Evolutionary conservation across 129 eudicot genomes (phyloP).

Genomic region (Solidago caesia): DNA sequence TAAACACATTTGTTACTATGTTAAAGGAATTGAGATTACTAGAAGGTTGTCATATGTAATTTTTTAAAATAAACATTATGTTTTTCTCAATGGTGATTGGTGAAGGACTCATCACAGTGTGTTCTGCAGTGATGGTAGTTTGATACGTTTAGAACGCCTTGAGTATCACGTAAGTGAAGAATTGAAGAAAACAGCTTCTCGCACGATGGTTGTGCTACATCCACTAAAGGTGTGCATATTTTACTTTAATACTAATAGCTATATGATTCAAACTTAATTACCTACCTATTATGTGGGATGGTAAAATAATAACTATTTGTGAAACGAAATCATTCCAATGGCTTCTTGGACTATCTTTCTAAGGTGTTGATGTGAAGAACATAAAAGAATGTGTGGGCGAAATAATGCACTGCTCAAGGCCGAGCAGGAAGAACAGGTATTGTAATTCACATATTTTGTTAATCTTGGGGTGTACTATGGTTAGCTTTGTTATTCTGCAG

Average conservation of each 20-base stretch:
- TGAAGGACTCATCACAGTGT: constrained; percentile 12
- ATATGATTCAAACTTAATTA: not conserved
- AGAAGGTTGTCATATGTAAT: constrained; percentile 56
- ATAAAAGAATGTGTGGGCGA: constrained; percentile 65
- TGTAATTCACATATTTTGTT: not conserved
- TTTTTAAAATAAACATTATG: not conserved
- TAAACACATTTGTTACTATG: constrained; percentile 87
- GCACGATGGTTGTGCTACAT: constrained; percentile 82
- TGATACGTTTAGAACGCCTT: constrained; percentile 75
- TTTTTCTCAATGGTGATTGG: not conserved
- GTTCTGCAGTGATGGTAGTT: constrained; percentile 73
- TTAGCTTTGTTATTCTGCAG: constrained; percentile 37
- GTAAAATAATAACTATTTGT: too few relatives aligned
- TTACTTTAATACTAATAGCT: not conserved
- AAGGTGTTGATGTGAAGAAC: constrained; percentile 63
- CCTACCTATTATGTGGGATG: not conserved
- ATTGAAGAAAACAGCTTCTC: constrained; percentile 82
- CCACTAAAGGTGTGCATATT: constrained; percentile 73
- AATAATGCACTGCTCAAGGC: constrained; percentile 66
- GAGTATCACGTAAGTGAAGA: constrained; percentile 94
- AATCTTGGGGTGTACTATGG: not conserved
- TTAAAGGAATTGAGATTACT: constrained; percentile 88
- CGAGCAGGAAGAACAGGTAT: constrained; percentile 87
- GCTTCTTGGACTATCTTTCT: too few relatives aligned
- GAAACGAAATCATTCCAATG: too few relatives aligned